Evolutionary conservation across 305 asterid species (phyloP).

Genomic region (Nicotiana rustica): DNA sequence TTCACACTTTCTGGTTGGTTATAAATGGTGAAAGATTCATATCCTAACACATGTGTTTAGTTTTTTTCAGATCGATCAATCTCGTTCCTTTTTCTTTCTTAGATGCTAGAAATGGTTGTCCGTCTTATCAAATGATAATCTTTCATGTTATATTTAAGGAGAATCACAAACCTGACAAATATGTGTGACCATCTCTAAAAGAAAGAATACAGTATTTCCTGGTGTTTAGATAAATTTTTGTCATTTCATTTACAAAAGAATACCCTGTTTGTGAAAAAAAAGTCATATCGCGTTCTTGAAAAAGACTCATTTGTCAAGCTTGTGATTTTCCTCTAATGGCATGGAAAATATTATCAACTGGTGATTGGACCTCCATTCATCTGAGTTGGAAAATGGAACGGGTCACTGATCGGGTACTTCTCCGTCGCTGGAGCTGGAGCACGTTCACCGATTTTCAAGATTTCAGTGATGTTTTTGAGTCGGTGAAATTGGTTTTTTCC

Average conservation of each 20-base stretch:
- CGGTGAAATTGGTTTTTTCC: neutral
- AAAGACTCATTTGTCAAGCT: constrained; percentile 46
- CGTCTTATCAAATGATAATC: neutral
- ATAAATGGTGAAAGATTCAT: no score
- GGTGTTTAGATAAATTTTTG: no score
- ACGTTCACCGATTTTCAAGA: neutral
- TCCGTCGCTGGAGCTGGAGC: no score
- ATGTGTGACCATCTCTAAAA: neutral
- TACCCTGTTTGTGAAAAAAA: no score
- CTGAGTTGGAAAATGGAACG: neutral
- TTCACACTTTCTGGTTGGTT: no score
- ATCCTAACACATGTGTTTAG: no score
- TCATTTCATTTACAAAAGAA: no score
- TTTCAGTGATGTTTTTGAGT: neutral
- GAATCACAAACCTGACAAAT: constrained; percentile 57
- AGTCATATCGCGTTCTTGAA: no score
- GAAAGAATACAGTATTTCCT: no score
- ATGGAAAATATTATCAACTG: constrained; percentile 38
- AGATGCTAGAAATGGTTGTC: neutral
- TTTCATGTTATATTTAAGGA: constrained; percentile 40
- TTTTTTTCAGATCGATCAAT: neutral
- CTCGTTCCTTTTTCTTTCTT: neutral
- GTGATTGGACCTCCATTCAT: constrained; percentile 23
- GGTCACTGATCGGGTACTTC: neutral
- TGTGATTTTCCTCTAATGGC: constrained; percentile 52